These are phyloP conservation scores for Tolypocladium ovalisporum DNA, from an alignment of 2,329 filamentous ascomycete genomes.

Conservation along the genomic window DNA sequence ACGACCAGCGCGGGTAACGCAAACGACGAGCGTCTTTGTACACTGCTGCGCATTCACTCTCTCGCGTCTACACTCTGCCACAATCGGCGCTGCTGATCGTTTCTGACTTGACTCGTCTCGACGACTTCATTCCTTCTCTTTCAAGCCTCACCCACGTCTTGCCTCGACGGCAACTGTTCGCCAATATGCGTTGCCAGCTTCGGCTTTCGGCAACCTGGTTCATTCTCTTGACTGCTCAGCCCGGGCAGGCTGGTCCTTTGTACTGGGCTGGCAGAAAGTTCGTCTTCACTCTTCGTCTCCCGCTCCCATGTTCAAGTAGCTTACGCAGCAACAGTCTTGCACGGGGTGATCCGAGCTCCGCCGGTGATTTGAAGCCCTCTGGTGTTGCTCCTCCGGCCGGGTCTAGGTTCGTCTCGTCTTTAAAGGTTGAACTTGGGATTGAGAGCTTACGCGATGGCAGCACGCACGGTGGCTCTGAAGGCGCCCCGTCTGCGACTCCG, in stretches of 20 bases:
- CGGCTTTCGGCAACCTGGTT: constrained; percentile 12
- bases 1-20: background rate
- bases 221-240: constrained; percentile 17
- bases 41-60: background rate
- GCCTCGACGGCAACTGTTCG: background rate
- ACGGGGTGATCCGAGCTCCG: constrained; percentile 6
- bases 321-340: constrained; percentile 9
- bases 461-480: background rate
- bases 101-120: background rate
- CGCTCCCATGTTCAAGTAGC: background rate
- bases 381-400: background rate
- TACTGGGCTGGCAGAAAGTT: constrained; percentile 20
- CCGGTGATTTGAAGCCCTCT: background rate
- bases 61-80: background rate
- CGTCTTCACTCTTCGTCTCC: constrained; percentile 3
- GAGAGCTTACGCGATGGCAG: background rate
- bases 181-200: constrained; percentile 12
- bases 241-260: constrained; percentile 23
- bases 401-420: background rate
- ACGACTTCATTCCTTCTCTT: background rate
- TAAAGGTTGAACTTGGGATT: background rate
- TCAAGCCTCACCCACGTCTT: background rate
- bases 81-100: background rate
- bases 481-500: background rate
- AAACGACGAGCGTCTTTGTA: background rate